Evolutionary conservation across 148 eudicot species (phyloP).

Genomic region (Linanthus parryae): DNA sequence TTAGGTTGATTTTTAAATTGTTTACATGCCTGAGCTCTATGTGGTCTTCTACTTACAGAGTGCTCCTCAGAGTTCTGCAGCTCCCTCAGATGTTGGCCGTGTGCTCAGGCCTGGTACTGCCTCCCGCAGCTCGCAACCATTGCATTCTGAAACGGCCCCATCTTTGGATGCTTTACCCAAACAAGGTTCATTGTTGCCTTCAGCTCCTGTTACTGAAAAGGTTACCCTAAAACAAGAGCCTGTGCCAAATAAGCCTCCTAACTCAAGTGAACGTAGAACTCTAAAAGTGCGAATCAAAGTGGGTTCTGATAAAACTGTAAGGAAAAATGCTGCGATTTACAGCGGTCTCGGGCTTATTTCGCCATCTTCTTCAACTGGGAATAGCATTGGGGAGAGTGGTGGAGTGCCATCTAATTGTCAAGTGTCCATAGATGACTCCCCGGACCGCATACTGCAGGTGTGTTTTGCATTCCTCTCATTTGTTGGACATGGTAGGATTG

Average conservation of each 20-base stretch:
- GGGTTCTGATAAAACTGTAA: constrained; percentile 23
- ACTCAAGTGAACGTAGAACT: constrained; percentile 22
- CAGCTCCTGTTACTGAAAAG: constrained; percentile 19
- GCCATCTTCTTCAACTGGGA: constrained; percentile 41
- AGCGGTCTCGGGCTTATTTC: constrained; percentile 49
- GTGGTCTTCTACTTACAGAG: constrained; percentile 34
- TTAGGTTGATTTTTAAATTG: too few relatives aligned
- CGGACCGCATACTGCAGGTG: constrained; percentile 41
- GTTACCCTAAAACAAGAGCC: constrained; percentile 16
- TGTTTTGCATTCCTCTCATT: too few relatives aligned
- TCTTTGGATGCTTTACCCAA: constrained; percentile 15
- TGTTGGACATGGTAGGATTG: too few relatives aligned
- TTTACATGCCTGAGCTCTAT: constrained; percentile 15
- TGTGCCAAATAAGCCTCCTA: constrained; percentile 22
- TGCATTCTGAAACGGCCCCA: constrained; percentile 12
- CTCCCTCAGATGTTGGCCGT: constrained; percentile 13
- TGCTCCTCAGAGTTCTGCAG: constrained; percentile 16
- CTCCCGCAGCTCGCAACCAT: constrained; percentile 7
- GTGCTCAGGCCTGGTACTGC: constrained; percentile 17
- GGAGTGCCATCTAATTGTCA: constrained; percentile 23
- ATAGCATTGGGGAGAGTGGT: constrained; percentile 33
- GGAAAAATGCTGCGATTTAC: constrained; percentile 32
- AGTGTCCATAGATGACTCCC: constrained; percentile 24
- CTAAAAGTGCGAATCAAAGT: constrained; percentile 44
- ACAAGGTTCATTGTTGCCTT: constrained; percentile 14